phyloP scores from a whole-genome alignment of 495 filamentous ascomycete species.

The Pseudevernia furfuracea region DNA sequence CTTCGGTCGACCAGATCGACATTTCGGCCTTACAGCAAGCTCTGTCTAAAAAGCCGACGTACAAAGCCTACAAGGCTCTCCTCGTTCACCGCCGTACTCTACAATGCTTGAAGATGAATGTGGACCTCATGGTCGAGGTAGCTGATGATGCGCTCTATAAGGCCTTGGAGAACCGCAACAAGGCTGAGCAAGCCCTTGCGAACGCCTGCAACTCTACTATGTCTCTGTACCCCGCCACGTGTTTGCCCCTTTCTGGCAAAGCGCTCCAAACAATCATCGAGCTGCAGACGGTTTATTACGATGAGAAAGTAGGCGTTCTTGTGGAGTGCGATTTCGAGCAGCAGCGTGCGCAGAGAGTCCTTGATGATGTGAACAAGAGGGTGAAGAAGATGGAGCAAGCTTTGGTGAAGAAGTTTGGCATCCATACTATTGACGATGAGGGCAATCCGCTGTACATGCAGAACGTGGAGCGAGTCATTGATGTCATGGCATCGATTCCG shows the following conservation, averaged over 20 bases:
- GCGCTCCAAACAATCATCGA: not conserved
- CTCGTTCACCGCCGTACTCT: not conserved
- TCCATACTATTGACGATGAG: not conserved
- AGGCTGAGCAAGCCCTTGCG: not conserved
- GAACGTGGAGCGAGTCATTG: not conserved
- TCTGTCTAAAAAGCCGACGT: not conserved
- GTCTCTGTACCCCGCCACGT: not conserved
- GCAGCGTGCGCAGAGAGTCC: not conserved
- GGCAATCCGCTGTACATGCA: not conserved
- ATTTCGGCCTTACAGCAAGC: not conserved
- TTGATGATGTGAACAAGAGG: not conserved
- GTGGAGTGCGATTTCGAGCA: not conserved
- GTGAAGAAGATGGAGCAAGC: not conserved
- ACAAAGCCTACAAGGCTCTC: not conserved
- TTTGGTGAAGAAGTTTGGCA: not conserved
- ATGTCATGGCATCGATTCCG: not conserved
- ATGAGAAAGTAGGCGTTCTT: not conserved
- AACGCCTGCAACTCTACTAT: not conserved
- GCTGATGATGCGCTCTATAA: not conserved
- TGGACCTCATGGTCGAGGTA: not conserved
- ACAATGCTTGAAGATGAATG: not conserved
- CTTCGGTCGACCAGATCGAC: not conserved
- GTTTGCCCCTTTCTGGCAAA: not conserved
- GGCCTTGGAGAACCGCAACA: not conserved
- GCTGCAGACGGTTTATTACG: not conserved